These are phyloP conservation scores for Pichia pseudocactophila DNA, from an alignment of 805 yeast species.

Conservation along the genomic window DNA sequence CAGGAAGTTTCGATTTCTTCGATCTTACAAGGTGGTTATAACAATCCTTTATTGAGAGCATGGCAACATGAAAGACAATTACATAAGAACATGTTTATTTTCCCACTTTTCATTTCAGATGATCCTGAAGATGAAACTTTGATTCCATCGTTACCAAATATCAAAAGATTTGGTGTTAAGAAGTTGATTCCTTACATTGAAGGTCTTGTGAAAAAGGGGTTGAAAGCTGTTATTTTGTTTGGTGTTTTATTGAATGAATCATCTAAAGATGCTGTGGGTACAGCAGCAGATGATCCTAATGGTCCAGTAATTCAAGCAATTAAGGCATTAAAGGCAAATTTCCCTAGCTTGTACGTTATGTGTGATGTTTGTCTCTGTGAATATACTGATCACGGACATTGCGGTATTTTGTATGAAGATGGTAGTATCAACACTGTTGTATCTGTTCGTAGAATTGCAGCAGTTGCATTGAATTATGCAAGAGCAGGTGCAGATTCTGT, in stretches of 20 bases:
- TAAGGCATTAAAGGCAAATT: conserved; percentile 49
- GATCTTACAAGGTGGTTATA: conserved; percentile 87
- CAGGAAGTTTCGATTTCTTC: conserved; percentile 59
- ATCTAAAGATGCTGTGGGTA: conserved; percentile 70
- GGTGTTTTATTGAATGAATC: conserved; percentile 81
- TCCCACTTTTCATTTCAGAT: conserved; percentile 83
- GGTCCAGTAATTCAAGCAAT: conserved; percentile 89
- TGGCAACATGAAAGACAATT: conserved; percentile 90
- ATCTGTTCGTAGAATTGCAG: conserved; percentile 78
- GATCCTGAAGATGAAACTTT: conserved; percentile 66
- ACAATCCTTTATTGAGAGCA: conserved; percentile 76
- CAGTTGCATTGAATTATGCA: conserved; percentile 92
- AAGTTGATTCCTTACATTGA: conserved; percentile 64
- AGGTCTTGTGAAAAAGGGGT: conserved; percentile 67
- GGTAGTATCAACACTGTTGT: conserved; percentile 71
- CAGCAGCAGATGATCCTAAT: conserved; percentile 90
- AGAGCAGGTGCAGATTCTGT: conserved; percentile 92
- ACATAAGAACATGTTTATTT: conserved; percentile 81
- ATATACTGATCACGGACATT: conserved; percentile 96
- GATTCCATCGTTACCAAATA: conserved; percentile 78
- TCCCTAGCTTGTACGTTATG: conserved; percentile 80
- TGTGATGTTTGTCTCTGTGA: conserved; percentile 97
- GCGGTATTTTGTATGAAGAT: conserved; percentile 84
- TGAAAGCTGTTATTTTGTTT: conserved; percentile 77
- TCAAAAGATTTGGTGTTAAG: conserved; percentile 79